Base-by-base conservation (phyloP, 148 eudicot species). In the Limonium bicolor region DNA sequence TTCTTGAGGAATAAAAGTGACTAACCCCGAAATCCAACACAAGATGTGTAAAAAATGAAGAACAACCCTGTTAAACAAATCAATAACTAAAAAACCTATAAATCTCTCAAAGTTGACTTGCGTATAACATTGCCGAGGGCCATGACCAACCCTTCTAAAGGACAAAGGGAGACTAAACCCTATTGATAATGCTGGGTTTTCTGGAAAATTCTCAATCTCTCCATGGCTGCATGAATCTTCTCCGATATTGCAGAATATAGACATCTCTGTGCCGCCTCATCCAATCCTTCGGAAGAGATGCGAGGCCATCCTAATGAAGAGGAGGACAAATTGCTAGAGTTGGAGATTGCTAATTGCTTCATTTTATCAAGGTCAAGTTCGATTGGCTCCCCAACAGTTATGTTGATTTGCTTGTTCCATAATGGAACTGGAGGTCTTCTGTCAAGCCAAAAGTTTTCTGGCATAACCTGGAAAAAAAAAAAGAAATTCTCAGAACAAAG, bases 341-440 rank as follows among this genome's bases (percentile, higher is more conserved):
- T 44, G 20, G 62, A 52, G 7, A 66, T 2, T 5, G 97, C 85
- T 7, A 11, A 54, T 60, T 70, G 69, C 47, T 61, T 75, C 68
- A 90, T 27, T 49, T 66, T 69, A 8, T 78, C 81, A 52, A 90
- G 68, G 55, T 90, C 76, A 34, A 84, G 73, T 57, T 73, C 77
- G 2, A 90, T 64, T 18, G 97, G 97, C 48, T 90, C 82, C 2
- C 97, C 97, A 33, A 90, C 48, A 20, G 67, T 46, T 6, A 90
- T 84, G 36, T 66, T 62, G 33, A 90, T 69, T 12, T 62, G 69
- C 69, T 65, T 84, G 51, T 73, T 77, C 29, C 66, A 68, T 46
- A 90, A 60, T 14, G 95, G 97, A 36, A 90, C 15, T 55, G 71
- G 84, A 27, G 95, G 93, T 56, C 80, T 70, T 64, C 67, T 77